Percentiles rank a stretch among this genome's conserved stretches.
Conservation (phyloP, 352 stramenopile genomes). For the Blastocystis sp. region DNA sequence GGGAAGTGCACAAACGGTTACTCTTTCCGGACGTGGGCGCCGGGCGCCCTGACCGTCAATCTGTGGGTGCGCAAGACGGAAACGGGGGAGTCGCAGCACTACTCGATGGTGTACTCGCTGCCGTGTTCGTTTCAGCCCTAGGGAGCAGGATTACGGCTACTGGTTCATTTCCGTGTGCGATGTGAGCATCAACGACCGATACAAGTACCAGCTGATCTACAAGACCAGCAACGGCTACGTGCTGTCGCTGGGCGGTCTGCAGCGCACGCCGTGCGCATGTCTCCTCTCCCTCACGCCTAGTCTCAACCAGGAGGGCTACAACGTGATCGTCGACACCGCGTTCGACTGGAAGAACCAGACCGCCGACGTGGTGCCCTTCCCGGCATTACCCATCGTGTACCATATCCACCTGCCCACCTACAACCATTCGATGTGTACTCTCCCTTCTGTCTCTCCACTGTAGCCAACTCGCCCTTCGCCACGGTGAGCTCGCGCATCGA, state of each 20-base stretch:
- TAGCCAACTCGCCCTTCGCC: slow-evolving; percentile 4
- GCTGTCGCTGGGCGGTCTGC: slow-evolving; percentile 25
- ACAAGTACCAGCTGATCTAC: slow-evolving; percentile 38
- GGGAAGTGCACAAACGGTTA: slow-evolving; percentile 8
- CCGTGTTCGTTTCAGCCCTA: background rate
- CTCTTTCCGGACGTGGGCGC: slow-evolving; percentile 57
- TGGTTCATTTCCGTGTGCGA: slow-evolving; percentile 49
- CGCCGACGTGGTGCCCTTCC: background rate
- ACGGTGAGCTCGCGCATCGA: slow-evolving; percentile 13
- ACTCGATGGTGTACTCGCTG: slow-evolving; percentile 2
- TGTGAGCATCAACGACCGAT: background rate
- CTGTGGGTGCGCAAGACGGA: background rate
- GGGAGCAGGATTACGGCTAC: slow-evolving; percentile 36
- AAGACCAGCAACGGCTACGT: slow-evolving; percentile 27
- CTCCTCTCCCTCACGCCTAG: background rate
- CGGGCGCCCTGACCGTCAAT: slow-evolving; percentile 15
- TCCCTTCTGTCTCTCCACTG: background rate
- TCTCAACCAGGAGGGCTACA: background rate
- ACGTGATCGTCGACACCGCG: background rate
- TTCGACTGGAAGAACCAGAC: slow-evolving; percentile 33
- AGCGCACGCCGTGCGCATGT: slow-evolving; percentile 3
- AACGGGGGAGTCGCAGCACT: background rate
- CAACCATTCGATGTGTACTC: background rate
- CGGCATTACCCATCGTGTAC: slow-evolving; percentile 2
- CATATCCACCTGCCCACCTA: slow-evolving; percentile 62